A percentile compares a stretch with the other conserved stretches of the same genome.
These are phyloP conservation scores for Penicillium sp. DNA, from an alignment of 2,329 filamentous ascomycete genomes.

Conservation along the genomic window DNA sequence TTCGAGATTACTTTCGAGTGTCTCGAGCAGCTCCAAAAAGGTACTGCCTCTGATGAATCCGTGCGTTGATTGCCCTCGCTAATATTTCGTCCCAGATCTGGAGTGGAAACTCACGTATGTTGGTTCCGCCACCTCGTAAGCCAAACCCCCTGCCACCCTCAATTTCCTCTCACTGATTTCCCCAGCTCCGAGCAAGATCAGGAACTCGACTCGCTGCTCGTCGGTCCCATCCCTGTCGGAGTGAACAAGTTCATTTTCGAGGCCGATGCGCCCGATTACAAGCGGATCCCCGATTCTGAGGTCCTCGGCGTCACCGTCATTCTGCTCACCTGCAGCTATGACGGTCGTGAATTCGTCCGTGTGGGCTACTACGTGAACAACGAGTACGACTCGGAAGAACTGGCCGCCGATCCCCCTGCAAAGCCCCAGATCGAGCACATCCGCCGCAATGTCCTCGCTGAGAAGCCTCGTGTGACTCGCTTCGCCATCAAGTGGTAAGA, in stretches of 20 bases:
- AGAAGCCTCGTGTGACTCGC: conserved; percentile 95
- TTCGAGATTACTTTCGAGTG: conserved; percentile 99
- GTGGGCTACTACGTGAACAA: conserved; percentile 99
- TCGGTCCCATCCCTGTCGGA: conserved; percentile 94
- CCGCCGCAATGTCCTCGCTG: conserved; percentile 84
- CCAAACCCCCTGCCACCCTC: conserved; percentile 21
- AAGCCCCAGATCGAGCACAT: conserved; percentile 94
- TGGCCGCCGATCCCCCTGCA: conserved; percentile 82
- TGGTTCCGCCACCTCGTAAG: conserved; percentile 93
- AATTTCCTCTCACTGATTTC: conserved; percentile 22
- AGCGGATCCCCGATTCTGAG: conserved; percentile 88
- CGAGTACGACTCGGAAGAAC: conserved; percentile 90
- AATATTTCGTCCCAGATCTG: conserved; percentile 62
- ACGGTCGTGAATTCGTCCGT: conserved; percentile 92
- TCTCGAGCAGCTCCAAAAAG: conserved; percentile 89
- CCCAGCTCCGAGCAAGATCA: conserved; percentile 93
- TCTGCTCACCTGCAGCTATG: conserved; percentile 92
- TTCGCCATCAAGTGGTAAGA: conserved; percentile 96
- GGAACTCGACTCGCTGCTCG: conserved; percentile 93
- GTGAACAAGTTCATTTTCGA: conserved; percentile 99
- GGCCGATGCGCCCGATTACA: conserved; percentile 86
- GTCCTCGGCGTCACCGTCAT: conserved; percentile 97
- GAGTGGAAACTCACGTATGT: conserved; percentile 99
- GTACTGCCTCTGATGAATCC: conserved; percentile 47
- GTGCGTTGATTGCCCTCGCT: conserved; percentile 4